phyloP scores from a whole-genome alignment of 768 basidiomycete genomes.

The Gymnopilus junonius region DNA sequence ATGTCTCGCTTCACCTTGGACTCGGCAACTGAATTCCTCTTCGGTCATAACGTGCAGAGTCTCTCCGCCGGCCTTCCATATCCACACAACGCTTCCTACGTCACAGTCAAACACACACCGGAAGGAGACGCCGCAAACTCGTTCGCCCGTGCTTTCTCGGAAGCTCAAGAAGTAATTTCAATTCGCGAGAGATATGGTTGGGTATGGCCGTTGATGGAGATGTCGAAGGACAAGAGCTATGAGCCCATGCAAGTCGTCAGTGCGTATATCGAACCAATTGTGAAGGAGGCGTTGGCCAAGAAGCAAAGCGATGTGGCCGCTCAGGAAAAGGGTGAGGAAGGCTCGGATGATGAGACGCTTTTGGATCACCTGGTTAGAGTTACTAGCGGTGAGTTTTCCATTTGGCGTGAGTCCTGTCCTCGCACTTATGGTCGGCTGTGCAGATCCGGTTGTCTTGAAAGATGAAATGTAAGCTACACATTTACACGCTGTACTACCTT shows the following conservation, averaged over 20 bases:
- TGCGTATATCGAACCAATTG: constrained; percentile 55
- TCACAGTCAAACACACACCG: constrained; percentile 24
- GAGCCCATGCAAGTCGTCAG: constrained; percentile 57
- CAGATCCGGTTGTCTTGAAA: constrained; percentile 41
- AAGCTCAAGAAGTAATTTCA: constrained; percentile 49
- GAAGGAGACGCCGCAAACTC: constrained; percentile 39
- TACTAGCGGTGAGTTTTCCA: constrained; percentile 43
- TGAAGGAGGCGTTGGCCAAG: constrained; percentile 53
- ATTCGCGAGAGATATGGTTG: constrained; percentile 46
- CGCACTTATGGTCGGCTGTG: neutral
- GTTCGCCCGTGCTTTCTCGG: constrained; percentile 53
- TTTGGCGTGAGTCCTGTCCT: neutral
- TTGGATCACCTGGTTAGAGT: constrained; percentile 59
- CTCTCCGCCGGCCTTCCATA: constrained; percentile 57
- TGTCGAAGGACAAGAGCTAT: constrained; percentile 48
- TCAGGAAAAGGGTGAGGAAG: constrained; percentile 33
- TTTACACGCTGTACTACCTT: neutral
- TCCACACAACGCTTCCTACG: constrained; percentile 43
- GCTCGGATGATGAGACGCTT: constrained; percentile 49
- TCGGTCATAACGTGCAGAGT: constrained; percentile 59
- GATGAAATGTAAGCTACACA: constrained; percentile 44
- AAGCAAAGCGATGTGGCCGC: constrained; percentile 26
- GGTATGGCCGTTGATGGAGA: constrained; percentile 59
- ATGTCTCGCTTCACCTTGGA: constrained; percentile 70
- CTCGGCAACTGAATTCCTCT: constrained; percentile 68